Evolutionary conservation across 768 basidiomycete species (phyloP), one percentile per base, ranked within the genome.

Genomic region (Tulasnella sp.): DNA sequence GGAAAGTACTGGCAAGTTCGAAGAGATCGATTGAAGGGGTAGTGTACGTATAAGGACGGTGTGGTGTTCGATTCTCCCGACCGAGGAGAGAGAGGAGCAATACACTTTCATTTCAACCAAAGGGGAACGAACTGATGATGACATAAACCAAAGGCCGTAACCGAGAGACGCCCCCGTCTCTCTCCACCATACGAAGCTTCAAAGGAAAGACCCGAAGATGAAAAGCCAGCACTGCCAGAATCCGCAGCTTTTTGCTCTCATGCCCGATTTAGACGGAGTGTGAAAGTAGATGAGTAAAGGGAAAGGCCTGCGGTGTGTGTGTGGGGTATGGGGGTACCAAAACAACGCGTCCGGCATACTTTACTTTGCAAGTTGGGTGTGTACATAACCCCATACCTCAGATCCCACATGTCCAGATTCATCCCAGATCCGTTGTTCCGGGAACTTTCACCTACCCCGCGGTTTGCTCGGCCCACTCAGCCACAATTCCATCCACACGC

Each of bases 341-440:
- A 64, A 34, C 25, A 64, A 64, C 58, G 58, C 58, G 58, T 64
- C 58, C 58, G 58, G 58, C 58, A 64, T 64, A 64, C 58, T 64
- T 64, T 31, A 25, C 22, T 25, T 25, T 15, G 58, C 29, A 25
- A 64, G 58, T 64, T 52, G 49, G 54, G 9, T 58, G 58, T 64
- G 58, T 64, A 64, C 58, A 64, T 64, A 64, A 64, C 58, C 58
- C 58, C 58, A 64, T 64, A 64, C 58, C 58, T 64, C 58, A 64
- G 58, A 64, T 64, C 58, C 58, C 58, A 64, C 58, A 64, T 64
- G 58, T 64, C 58, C 58, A 64, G 58, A 64, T 64, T 34, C 25
- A 64, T 34, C 58, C n/a, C 58, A 25, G 58, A 64, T 64, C 58
- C 58, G 14, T 25, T 64, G 58, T 34, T n/a, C 31, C 58, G 31